Base-by-base conservation (phyloP, 495 filamentous ascomycete genomes). In the Thermothielavioides terrestris region DNA sequence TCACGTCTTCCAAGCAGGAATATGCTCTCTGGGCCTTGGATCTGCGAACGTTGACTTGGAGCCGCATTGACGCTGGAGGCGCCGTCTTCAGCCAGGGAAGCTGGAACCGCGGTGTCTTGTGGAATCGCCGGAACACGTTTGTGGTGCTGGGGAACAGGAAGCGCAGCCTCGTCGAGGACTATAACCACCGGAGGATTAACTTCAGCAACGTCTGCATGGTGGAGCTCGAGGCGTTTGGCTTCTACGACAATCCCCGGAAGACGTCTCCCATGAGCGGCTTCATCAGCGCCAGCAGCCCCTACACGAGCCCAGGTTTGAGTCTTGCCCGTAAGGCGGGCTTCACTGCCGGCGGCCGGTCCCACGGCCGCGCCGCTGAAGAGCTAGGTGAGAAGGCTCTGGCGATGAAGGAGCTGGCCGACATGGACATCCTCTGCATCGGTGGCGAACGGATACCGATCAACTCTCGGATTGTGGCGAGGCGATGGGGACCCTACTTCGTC, bases 11-110 rank as follows among this genome's bases (percentile, higher is more conserved):
- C 14, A 97, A 95, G 64, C 92, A 97, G 60, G 92, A 98, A 70
- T 98, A 98, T 68, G 90, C 94, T 0, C 76, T 98, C 2, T 98
- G 92, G 92, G 92, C 91, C 14, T 71, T 98, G 39, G 89, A 97
- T 62, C 69, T 98, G 41, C 80, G 81, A 49, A 90, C 81, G 2
- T 67, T 98, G 36, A 90, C 83, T 1, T 98, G 92, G 92, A 86
- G 84, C 36, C 85, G 92, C 9, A 95, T 98, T 54, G 92, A 98
- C 67, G 92, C 88, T 2, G 89, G 89, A n/a, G 89, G 88, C 3
- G 88, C 80, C 44, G 86, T 95, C 1, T 97, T 97, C 65, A 86
- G 85, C 54, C 86, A 94, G 60, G 92, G 92, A 27, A 95, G 90
- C 61, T 98, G 92, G 92, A 97, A 97, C 57, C 76, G 92, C 45